Evolutionary conservation across 2,329 filamentous ascomycete genomes (phyloP).

Genomic region (Harringtonia lauricola): DNA sequence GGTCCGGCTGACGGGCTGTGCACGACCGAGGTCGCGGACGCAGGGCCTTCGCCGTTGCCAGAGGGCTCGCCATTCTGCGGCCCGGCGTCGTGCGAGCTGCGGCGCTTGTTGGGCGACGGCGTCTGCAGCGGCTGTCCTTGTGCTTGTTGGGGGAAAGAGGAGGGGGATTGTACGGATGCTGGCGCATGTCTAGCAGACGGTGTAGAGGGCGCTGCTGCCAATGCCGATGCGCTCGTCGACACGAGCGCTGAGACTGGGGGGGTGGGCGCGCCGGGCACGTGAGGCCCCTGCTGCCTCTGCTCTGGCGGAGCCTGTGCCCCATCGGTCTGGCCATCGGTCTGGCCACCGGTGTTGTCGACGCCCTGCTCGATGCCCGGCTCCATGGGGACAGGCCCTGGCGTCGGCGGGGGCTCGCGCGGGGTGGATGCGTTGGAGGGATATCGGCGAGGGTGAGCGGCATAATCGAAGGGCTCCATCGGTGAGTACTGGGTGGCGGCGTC

Average conservation of each 20-base stretch:
- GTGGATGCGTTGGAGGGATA: constrained; percentile 2
- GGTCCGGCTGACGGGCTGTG: constrained; percentile 14
- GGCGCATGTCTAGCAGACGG: not conserved
- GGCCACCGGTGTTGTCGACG: constrained; percentile 6
- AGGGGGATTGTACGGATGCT: not conserved
- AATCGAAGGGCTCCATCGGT: constrained; percentile 34
- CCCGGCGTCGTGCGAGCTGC: constrained; percentile 29
- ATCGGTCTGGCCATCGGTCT: not conserved
- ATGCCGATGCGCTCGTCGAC: not conserved
- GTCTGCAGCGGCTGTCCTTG: not conserved
- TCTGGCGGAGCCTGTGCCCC: not conserved
- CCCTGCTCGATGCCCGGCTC: constrained; percentile 16
- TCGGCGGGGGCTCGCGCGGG: constrained; percentile 17
- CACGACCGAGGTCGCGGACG: constrained; percentile 8
- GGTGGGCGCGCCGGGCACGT: not conserved
- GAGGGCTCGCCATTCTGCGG: constrained; percentile 5
- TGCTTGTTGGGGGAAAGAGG: not conserved
- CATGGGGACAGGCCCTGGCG: constrained; percentile 16
- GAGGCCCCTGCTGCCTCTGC: not conserved
- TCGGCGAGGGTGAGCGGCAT: constrained; percentile 14
- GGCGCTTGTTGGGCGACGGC: constrained; percentile 25
- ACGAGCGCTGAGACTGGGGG: not conserved
- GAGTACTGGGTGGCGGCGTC: constrained; percentile 38
- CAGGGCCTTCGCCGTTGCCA: constrained; percentile 13
- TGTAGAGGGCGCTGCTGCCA: not conserved